A percentile compares a stretch with the other conserved stretches of the same genome.
phyloP scores from a whole-genome alignment of 495 filamentous ascomycete genomes.

The Aspergillus saccharolyticus region DNA sequence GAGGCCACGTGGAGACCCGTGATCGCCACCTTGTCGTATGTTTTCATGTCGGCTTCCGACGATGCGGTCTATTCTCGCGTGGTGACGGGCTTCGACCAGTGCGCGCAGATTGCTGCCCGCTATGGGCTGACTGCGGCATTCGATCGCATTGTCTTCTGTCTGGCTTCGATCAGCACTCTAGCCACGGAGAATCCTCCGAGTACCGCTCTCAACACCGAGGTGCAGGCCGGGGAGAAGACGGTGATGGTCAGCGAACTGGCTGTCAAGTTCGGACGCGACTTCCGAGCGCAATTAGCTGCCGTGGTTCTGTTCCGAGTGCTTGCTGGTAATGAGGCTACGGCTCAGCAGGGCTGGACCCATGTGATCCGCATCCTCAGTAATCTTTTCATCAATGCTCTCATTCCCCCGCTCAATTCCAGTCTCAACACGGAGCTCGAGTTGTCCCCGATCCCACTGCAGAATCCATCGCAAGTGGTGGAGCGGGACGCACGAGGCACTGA shows the following conservation, averaged over 20 bases:
- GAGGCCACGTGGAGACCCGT: constrained; percentile 92
- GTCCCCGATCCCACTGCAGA: constrained; percentile 80
- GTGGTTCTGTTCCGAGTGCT: constrained; percentile 90
- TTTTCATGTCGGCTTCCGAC: constrained; percentile 98
- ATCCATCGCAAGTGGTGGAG: constrained; percentile 89
- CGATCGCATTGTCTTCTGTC: constrained; percentile 83
- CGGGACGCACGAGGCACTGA: constrained; percentile 72
- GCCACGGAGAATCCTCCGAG: constrained; percentile 68
- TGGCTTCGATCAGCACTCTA: constrained; percentile 86
- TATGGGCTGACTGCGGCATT: constrained; percentile 80
- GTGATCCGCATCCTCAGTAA: constrained; percentile 90
- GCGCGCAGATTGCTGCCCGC: constrained; percentile 84
- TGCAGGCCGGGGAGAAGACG: constrained; percentile 84
- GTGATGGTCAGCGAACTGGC: constrained; percentile 99
- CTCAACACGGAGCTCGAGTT: constrained; percentile 67
- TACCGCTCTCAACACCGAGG: constrained; percentile 89
- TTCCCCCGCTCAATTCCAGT: constrained; percentile 76
- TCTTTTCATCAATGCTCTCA: constrained; percentile 91
- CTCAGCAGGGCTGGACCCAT: constrained; percentile 76
- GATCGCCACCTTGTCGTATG: constrained; percentile 90
- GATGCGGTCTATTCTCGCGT: constrained; percentile 94
- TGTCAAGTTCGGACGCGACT: constrained; percentile 92
- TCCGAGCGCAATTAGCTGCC: constrained; percentile 87
- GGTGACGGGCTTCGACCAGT: constrained; percentile 92
- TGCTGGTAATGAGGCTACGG: constrained; percentile 70